Base-by-base conservation (phyloP, 495 filamentous ascomycete species). In the Lentithecium fluviatile region DNA sequence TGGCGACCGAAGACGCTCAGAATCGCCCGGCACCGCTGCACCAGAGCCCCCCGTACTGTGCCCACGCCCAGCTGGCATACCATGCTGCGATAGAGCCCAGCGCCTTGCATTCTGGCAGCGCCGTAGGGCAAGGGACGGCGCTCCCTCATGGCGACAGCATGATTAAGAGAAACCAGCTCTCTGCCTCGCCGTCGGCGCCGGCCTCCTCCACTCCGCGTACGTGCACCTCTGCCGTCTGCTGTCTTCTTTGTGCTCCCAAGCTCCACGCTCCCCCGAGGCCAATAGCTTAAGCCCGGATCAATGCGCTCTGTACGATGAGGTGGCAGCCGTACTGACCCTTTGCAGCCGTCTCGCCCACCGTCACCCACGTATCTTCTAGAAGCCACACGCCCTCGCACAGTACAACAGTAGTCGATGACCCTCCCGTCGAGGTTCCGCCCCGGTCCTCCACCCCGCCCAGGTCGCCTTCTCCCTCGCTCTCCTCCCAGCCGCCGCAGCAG, bases 231-330 rank as follows among this genome's bases (percentile, higher is more conserved):
- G n/a, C n/a, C n/a, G n/a, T n/a, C n/a, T n/a, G n/a, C n/a, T n/a
- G n/a, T 68, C 56, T 43, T 48, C 17, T 50, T 7, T 52, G 10
- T 37, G 10, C n/a, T 17, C 49, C 11, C 36, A 24, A 11, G 25
- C 45, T 32, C 36, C 51, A 36, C 32, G 25, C 6, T 32, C 38
- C 56, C 37, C 8, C 45, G 8, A 19, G 32, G 29, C 65, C 65
- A 68, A 69, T 69, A 45, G 62, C 36, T 32, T 26, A 17, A 24
- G 23, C 42, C 34, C 52, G 58, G 46, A 58, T 58, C 52, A 60
- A 62, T 58, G 66, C 66, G 52, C 45, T 48, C 62, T 69, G 66
- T 68, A 68, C 48, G 65, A 68, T 68, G 62, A 69, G 66, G 26
- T 65, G 66, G 62, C 66, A 69, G 24, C 49, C 56, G 52, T 23